Conservation (phyloP, 2,329 filamentous ascomycete species). For the Colletotrichum cordylinicola region DNA sequence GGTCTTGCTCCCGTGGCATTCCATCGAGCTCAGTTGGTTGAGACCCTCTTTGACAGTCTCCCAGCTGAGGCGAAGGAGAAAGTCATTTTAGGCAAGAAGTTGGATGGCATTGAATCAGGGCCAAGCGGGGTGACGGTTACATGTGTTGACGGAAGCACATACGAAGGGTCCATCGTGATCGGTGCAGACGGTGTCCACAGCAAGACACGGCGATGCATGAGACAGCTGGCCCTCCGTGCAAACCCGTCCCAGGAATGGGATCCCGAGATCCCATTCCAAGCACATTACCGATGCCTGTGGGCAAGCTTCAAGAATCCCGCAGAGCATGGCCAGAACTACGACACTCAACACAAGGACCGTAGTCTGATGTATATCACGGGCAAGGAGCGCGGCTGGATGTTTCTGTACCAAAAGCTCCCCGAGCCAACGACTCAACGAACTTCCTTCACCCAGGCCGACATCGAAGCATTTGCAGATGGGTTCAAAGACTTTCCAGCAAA, state of each 20-base stretch:
- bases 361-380: conserved; percentile 35
- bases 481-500: conserved; percentile 32
- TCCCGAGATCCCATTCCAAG: conserved; percentile 16
- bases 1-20: conserved; percentile 31
- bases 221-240: conserved; percentile 29
- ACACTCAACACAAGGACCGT: conserved; percentile 33
- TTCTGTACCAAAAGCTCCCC: conserved; percentile 36
- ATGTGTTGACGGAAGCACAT: conserved; percentile 36
- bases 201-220: conserved; percentile 37
- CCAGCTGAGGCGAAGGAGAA: conserved; percentile 29
- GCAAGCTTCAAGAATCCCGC: conserved; percentile 29
- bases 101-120: conserved; percentile 26
- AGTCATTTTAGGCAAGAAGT: conserved; percentile 30
- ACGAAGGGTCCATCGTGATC: conserved; percentile 40
- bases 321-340: conserved; percentile 29
- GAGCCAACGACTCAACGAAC: conserved; percentile 28
- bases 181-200: conserved; percentile 49
- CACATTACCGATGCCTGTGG: conserved; percentile 39
- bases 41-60: conserved; percentile 34
- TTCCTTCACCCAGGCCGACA: conserved; percentile 29
- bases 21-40: conserved; percentile 39
- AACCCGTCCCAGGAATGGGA: conserved; percentile 13
- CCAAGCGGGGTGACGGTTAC: conserved; percentile 29
- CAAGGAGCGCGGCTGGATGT: conserved; percentile 33
- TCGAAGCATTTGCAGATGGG: conserved; percentile 25